A percentile compares a stretch with the other conserved stretches of the same genome.
Evolutionary conservation across 495 filamentous ascomycete genomes (phyloP).

Genomic region (Penicillium soppii): DNA sequence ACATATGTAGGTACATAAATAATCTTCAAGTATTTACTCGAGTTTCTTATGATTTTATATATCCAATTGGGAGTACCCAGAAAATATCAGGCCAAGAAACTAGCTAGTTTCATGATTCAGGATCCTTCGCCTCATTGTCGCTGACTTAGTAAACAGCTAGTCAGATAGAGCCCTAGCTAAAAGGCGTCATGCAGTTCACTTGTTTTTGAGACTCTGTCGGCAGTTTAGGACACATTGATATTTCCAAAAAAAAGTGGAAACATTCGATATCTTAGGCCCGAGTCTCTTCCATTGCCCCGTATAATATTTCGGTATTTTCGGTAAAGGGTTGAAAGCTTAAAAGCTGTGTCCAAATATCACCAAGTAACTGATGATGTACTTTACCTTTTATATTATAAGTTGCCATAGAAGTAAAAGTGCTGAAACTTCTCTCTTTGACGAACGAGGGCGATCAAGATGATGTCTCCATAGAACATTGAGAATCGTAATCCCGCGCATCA

Average conservation of each 20-base stretch:
- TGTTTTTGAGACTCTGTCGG: constrained; percentile 1
- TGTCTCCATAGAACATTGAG: too few relatives aligned
- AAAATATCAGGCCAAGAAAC: neutral
- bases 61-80: too few relatives aligned
- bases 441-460: too few relatives aligned
- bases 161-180: neutral
- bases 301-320: neutral
- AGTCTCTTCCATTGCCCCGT: constrained; percentile 3
- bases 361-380: too few relatives aligned
- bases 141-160: neutral
- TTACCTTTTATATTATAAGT: neutral
- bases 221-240: neutral
- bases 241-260: neutral
- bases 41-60: neutral
- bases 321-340: constrained; percentile 1
- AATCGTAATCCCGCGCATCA: too few relatives aligned
- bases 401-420: neutral
- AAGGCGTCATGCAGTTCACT: constrained; percentile 13
- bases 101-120: constrained; percentile 16
- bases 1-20: constrained; percentile 13
- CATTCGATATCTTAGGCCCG: neutral
- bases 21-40: neutral
- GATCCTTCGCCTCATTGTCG: constrained; percentile 1
- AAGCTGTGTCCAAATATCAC: too few relatives aligned
- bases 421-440: too few relatives aligned